Conservation (phyloP, 345 rosid species). For the Hirschfeldia incana region DNA sequence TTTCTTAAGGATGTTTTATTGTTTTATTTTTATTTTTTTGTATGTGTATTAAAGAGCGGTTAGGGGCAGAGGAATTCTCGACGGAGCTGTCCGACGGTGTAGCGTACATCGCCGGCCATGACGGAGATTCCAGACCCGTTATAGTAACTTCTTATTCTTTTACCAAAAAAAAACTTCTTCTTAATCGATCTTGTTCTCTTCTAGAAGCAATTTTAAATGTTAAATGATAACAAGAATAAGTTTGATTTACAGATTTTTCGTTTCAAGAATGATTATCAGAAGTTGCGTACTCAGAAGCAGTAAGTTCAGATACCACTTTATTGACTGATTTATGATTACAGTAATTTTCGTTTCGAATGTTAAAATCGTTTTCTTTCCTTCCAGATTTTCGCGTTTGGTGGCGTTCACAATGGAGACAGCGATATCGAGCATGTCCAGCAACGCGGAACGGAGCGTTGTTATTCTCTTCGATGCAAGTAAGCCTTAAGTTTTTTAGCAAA, state of each 20-base stretch:
- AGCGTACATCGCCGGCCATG: slow-evolving; percentile 88
- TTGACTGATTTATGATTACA: not conserved
- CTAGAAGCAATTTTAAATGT: not conserved
- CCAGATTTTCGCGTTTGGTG: slow-evolving; percentile 73
- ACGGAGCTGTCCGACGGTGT: slow-evolving; percentile 78
- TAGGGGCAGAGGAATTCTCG: slow-evolving; percentile 93
- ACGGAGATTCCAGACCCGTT: slow-evolving; percentile 79
- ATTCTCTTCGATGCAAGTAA: slow-evolving; percentile 90
- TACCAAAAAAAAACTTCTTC: not conserved
- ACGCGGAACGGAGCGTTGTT: slow-evolving; percentile 62
- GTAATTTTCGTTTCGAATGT: not conserved
- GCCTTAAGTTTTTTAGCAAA: not conserved
- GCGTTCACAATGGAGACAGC: slow-evolving; percentile 95
- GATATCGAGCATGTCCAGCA: slow-evolving; percentile 72
- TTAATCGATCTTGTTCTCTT: not conserved
- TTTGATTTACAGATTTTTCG: slow-evolving; percentile 64
- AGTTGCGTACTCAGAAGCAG: slow-evolving; percentile 77
- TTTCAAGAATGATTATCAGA: slow-evolving; percentile 83
- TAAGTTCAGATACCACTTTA: slow-evolving; percentile 39
- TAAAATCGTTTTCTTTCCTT: not conserved
- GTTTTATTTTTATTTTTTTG: not conserved
- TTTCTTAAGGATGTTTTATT: not conserved
- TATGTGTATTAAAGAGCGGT: slow-evolving; percentile 45
- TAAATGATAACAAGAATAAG: not conserved
- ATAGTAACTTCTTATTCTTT: slow-evolving; percentile 41